Conservation (phyloP, 768 basidiomycete genomes). For the Hygrocybe coccinea region DNA sequence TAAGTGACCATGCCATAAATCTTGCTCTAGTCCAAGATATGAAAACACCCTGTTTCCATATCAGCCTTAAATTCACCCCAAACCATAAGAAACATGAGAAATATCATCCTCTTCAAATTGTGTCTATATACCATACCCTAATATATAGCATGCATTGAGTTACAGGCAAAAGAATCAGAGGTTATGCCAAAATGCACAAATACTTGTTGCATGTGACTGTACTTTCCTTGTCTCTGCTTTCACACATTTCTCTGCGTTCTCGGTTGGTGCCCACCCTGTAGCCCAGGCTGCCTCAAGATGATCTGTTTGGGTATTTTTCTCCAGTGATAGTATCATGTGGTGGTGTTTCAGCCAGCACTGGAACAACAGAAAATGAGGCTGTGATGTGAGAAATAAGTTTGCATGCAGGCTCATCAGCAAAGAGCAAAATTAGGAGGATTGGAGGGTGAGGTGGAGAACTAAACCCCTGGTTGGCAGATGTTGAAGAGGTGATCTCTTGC, state of each 20-base stretch:
- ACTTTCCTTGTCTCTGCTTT: slow-evolving; percentile 53
- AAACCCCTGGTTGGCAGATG: slow-evolving; percentile 36
- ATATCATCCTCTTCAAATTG: no score
- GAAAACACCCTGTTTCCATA: no score
- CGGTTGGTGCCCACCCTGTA: slow-evolving; percentile 35
- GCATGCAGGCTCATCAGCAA: slow-evolving; percentile 13
- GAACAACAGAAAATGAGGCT: slow-evolving; percentile 21
- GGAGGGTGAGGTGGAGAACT: slow-evolving; percentile 49
- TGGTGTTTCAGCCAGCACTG: slow-evolving; percentile 46
- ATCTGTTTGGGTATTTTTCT: slow-evolving; percentile 41
- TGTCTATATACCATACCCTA: no score
- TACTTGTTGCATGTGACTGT: no score
- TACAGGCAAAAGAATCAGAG: no score
- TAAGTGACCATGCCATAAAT: no score
- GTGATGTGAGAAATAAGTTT: slow-evolving; percentile 33
- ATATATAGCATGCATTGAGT: no score
- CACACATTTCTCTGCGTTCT: slow-evolving; percentile 50
- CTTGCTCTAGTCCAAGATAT: no score
- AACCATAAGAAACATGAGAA: no score
- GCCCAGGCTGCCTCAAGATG: slow-evolving; percentile 45
- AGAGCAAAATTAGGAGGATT: slow-evolving; percentile 42
- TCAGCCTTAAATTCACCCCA: no score
- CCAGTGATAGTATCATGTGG: slow-evolving; percentile 46
- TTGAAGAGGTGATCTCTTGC: slow-evolving; percentile 27
- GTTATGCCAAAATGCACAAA: no score